Evolutionary conservation across 495 filamentous ascomycete genomes (phyloP).

Genomic region (Parathielavia appendiculata): DNA sequence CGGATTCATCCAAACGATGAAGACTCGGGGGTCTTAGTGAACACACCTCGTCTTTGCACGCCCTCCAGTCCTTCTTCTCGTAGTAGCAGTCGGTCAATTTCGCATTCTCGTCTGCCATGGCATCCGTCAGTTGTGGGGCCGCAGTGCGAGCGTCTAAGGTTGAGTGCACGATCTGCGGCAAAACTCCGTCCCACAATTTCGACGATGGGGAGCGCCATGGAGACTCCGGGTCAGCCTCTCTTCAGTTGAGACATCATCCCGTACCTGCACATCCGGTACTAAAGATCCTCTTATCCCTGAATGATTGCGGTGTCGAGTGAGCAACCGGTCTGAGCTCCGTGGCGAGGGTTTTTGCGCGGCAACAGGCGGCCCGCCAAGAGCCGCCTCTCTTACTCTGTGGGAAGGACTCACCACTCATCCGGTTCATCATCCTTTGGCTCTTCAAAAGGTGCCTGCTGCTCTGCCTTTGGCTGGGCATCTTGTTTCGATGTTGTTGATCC

Average conservation of each 20-base stretch:
- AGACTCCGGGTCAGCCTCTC: neutral
- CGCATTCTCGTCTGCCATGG: slow-evolving; percentile 67
- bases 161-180: neutral
- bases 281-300: slow-evolving; percentile 86
- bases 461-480: slow-evolving; percentile 41
- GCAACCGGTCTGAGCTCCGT: neutral
- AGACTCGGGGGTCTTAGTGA: no score
- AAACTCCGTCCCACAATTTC: slow-evolving; percentile 8
- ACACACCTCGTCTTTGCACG: slow-evolving; percentile 82
- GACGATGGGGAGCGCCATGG: neutral
- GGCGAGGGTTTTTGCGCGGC: neutral
- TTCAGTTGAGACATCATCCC: neutral
- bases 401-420: slow-evolving; percentile 75
- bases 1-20: slow-evolving; percentile 12
- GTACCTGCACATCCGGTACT: slow-evolving; percentile 90
- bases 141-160: neutral
- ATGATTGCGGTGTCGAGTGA: slow-evolving; percentile 15
- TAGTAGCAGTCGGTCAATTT: slow-evolving; percentile 94
- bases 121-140: slow-evolving; percentile 11
- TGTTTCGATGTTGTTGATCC: slow-evolving; percentile 46
- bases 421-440: slow-evolving; percentile 72
- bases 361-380: slow-evolving; percentile 3
- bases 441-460: slow-evolving; percentile 15
- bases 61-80: slow-evolving; percentile 93
- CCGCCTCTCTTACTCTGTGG: neutral